phyloP scores from a whole-genome alignment of 2,329 filamentous ascomycete genomes.

The Coniella vitis region DNA sequence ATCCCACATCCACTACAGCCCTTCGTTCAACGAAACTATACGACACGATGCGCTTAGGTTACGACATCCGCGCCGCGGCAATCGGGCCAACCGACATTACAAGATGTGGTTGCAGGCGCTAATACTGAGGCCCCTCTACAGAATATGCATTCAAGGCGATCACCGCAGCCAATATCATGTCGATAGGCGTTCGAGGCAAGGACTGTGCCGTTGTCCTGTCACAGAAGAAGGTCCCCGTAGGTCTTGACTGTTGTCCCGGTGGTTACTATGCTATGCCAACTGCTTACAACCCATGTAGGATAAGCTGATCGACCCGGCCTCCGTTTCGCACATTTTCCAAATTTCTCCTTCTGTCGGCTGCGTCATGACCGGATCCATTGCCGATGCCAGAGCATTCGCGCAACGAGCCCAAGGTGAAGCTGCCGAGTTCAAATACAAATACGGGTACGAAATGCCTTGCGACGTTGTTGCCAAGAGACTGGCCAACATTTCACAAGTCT shows the following conservation, averaged over 20 bases:
- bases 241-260: constrained; percentile 30
- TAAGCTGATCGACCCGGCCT: constrained; percentile 96
- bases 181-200: constrained; percentile 91
- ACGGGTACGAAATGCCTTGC: constrained; percentile 98
- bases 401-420: constrained; percentile 91
- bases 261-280: constrained; percentile 11
- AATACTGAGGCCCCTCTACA: constrained; percentile 32
- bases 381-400: constrained; percentile 89
- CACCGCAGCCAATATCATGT: constrained; percentile 98
- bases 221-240: constrained; percentile 98
- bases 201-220: constrained; percentile 94
- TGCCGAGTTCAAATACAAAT: constrained; percentile 97
- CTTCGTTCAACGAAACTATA: neutral
- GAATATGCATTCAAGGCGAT: constrained; percentile 99
- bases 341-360: constrained; percentile 94
- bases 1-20: neutral
- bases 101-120: neutral
- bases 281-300: constrained; percentile 54
- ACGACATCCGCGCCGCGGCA: too few relatives aligned
- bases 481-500: constrained; percentile 98
- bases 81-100: neutral
- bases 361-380: constrained; percentile 98
- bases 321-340: constrained; percentile 95
- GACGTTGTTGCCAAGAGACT: constrained; percentile 93
- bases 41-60: too few relatives aligned